Base-by-base conservation (phyloP, 257 asterid species). In the Nicotiana sylvestris region DNA sequence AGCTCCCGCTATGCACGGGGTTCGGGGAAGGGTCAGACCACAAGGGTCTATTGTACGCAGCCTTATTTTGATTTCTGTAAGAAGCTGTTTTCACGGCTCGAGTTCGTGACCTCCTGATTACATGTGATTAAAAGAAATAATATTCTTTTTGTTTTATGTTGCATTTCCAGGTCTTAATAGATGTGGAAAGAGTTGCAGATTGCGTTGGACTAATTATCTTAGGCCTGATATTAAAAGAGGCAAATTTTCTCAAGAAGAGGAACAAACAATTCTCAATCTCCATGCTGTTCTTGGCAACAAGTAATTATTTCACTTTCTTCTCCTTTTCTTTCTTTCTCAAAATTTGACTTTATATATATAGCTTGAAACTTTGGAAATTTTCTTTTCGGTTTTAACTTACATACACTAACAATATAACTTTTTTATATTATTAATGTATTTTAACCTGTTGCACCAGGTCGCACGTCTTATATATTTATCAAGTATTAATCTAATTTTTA, bases 201-300 rank as follows among this genome's bases (percentile, higher is more conserved):
- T 76, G 25, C 57, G 80, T 1, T 76, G 80, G 80, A 76, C 62
- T 76, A 76, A 76, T 76, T 76, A 76, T 76, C 80, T 76, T 51
- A 76, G 80, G 61, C 80, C 80, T 49, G 64, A 76, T 76, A 76
- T 76, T 76, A 76, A 76, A 76, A 76, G 80, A 51, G 80, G 80
- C 15, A 91, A 91, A 8, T 91, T 91, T 80, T 88, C 93, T 16
- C 89, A 88, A 69, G 95, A 91, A 8, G 95, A 91, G 66, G 95
- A 91, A 79, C 93, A 89, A 81, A 87, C 93, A 72, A 91, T 91
- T 84, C 93, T 91, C 86, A 85, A 88, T 85, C 95, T 91, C 84
- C 95, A 91, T 81, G 81, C 92, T 80, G 83, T 90, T 81, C 91
- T 91, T 30, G 95, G 95, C 76, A 91, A 91, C 92, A 91, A 91